Conservation (phyloP, 129 eudicot genomes). For the Chrysanthemum seticuspe region DNA sequence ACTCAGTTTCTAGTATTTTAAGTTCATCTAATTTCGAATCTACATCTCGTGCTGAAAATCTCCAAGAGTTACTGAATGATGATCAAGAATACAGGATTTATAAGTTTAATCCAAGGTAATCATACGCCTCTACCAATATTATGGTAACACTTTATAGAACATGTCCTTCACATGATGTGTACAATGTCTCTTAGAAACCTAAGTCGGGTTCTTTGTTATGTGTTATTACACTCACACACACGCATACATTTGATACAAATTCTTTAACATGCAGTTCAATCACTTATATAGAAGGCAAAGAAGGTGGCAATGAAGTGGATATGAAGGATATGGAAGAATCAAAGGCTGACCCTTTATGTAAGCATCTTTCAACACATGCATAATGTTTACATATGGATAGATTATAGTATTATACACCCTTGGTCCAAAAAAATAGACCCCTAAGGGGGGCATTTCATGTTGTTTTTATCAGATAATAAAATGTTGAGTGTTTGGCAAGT, state of each 20-base stretch:
- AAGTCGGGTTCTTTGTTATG: too few species aligned
- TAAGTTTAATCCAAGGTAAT: slow-evolving; percentile 65
- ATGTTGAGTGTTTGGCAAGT: too few species aligned
- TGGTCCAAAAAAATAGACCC: background rate
- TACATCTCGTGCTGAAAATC: slow-evolving; percentile 69
- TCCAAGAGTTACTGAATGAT: slow-evolving; percentile 58
- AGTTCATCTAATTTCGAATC: slow-evolving; percentile 53
- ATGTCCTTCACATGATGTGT: too few species aligned
- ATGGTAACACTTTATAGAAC: background rate
- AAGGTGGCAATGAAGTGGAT: slow-evolving; percentile 61
- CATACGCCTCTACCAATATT: slow-evolving; percentile 1
- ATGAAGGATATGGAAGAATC: slow-evolving; percentile 54
- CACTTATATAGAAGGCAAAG: slow-evolving; percentile 45
- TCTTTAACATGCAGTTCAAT: background rate
- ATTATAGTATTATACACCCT: background rate
- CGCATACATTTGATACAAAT: background rate
- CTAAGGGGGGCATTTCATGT: too few species aligned
- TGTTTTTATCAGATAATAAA: too few species aligned
- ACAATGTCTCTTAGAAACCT: too few species aligned
- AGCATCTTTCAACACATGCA: slow-evolving; percentile 27
- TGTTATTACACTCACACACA: background rate
- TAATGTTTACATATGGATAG: background rate
- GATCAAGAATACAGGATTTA: slow-evolving; percentile 46
- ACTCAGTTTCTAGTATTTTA: slow-evolving; percentile 67
- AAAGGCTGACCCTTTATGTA: slow-evolving; percentile 75